phyloP scores from a whole-genome alignment of 2,329 filamentous ascomycete species.

The Fusarium sarcochroum region DNA sequence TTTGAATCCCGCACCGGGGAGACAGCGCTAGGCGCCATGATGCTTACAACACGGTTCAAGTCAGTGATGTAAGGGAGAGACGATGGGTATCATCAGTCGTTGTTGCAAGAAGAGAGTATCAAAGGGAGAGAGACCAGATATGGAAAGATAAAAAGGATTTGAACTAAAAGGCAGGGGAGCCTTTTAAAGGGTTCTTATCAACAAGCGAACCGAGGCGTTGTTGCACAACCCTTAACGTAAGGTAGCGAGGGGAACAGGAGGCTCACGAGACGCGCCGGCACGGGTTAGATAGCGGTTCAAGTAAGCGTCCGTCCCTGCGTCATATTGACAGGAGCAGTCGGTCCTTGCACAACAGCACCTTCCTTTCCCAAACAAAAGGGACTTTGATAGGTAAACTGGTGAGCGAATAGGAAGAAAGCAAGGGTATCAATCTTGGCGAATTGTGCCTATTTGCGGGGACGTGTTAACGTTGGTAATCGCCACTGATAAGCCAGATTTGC shows the following conservation, averaged over 20 bases:
- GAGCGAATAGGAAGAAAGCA: slow-evolving; percentile 25
- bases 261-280: slow-evolving; percentile 38
- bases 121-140: slow-evolving; percentile 1
- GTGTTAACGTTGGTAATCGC: slow-evolving; percentile 30
- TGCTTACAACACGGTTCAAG: slow-evolving; percentile 3
- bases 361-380: slow-evolving; percentile 36
- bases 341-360: slow-evolving; percentile 35
- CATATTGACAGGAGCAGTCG: slow-evolving; percentile 32
- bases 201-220: slow-evolving; percentile 35
- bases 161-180: slow-evolving; percentile 13
- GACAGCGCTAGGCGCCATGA: slow-evolving; percentile 71
- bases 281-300: slow-evolving; percentile 43
- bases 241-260: slow-evolving; percentile 4
- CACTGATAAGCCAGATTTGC: slow-evolving; percentile 49
- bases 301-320: slow-evolving; percentile 28
- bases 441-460: slow-evolving; percentile 22
- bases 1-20: slow-evolving; percentile 61
- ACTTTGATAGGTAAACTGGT: slow-evolving; percentile 27
- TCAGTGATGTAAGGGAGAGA: not conserved
- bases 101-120: not conserved
- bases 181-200: slow-evolving; percentile 40
- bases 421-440: not conserved
- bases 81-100: not conserved
- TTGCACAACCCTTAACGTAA: not conserved
- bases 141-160: not conserved